Evolutionary conservation across 2,329 filamentous ascomycete genomes (phyloP).

Genomic region (Chlorencoelia australis): DNA sequence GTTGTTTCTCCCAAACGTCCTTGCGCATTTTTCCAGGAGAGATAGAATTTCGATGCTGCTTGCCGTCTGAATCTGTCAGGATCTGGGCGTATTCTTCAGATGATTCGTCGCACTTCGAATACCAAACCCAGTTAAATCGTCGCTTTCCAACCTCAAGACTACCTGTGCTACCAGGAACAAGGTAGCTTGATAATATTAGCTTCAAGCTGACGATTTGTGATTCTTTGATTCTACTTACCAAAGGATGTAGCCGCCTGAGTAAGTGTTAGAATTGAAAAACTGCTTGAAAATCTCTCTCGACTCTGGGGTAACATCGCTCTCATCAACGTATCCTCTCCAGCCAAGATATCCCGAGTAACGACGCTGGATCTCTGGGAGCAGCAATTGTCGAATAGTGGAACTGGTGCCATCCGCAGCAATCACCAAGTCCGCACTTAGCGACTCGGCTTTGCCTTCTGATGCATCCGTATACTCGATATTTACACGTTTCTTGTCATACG

Average conservation of each 20-base stretch:
- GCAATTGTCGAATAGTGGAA: conserved; percentile 10
- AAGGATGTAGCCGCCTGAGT: conserved; percentile 31
- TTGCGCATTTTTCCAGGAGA: conserved; percentile 13
- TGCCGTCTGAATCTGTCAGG: conserved; percentile 25
- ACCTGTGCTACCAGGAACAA: conserved; percentile 33
- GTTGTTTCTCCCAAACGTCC: conserved; percentile 11
- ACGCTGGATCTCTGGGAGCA: conserved; percentile 11
- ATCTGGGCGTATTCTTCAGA: conserved; percentile 19
- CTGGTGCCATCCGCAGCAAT: conserved; percentile 17
- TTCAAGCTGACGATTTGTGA: background rate
- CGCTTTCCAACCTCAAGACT: conserved; percentile 30
- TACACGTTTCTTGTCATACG: conserved; percentile 1
- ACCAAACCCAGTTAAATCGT: conserved; percentile 38
- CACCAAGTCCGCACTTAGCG: conserved; percentile 10
- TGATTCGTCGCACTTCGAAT: conserved; percentile 26
- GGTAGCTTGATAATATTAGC: conserved; percentile 21
- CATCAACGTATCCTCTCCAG: conserved; percentile 32
- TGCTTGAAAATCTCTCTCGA: conserved; percentile 28
- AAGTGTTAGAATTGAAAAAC: conserved; percentile 34
- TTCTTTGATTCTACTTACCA: conserved; percentile 8
- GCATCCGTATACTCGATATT: background rate
- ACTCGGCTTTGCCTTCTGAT: background rate
- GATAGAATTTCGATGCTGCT: conserved; percentile 17
- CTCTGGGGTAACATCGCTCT: conserved; percentile 29
- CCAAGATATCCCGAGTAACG: conserved; percentile 16